These are phyloP conservation scores for Nigrospora oryzae DNA, from an alignment of 2,329 filamentous ascomycete genomes.

Conservation along the genomic window DNA sequence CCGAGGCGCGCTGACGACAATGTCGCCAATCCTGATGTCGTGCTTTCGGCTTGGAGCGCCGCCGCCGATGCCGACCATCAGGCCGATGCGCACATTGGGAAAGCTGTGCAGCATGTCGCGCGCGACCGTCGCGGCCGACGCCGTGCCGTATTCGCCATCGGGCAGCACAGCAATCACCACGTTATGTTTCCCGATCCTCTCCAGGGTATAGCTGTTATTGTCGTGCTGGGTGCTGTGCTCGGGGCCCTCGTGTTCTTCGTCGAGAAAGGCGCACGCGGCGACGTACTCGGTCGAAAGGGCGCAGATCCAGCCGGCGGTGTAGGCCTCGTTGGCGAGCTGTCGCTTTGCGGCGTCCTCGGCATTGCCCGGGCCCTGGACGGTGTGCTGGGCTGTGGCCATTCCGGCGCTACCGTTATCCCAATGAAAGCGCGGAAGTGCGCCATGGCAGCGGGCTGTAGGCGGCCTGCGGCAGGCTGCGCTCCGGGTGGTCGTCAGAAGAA, in stretches of 20 bases:
- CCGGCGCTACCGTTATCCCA: not conserved
- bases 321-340: constrained; percentile 9
- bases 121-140: constrained; percentile 14
- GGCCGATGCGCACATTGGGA: constrained; percentile 13
- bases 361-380: too few relatives aligned
- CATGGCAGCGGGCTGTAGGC: not conserved
- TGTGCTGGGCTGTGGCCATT: not conserved
- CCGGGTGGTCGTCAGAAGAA: not conserved
- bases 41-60: constrained; percentile 8
- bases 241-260: constrained; percentile 23
- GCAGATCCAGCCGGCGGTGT: constrained; percentile 36
- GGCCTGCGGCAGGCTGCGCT: not conserved
- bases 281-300: constrained; percentile 25
- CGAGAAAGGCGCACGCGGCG: constrained; percentile 28
- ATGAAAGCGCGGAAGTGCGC: not conserved
- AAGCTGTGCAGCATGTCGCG: constrained; percentile 18
- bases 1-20: constrained; percentile 18
- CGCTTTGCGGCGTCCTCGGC: not conserved
- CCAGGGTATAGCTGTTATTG: constrained; percentile 20
- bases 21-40: constrained; percentile 21
- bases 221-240: constrained; percentile 15
- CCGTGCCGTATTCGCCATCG: constrained; percentile 13
- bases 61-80: constrained; percentile 25
- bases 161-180: constrained; percentile 23
- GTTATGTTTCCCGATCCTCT: constrained; percentile 22